Evolutionary conservation across 441 rosid genomes (phyloP).

Genomic region (Adansonia grandidieri): DNA sequence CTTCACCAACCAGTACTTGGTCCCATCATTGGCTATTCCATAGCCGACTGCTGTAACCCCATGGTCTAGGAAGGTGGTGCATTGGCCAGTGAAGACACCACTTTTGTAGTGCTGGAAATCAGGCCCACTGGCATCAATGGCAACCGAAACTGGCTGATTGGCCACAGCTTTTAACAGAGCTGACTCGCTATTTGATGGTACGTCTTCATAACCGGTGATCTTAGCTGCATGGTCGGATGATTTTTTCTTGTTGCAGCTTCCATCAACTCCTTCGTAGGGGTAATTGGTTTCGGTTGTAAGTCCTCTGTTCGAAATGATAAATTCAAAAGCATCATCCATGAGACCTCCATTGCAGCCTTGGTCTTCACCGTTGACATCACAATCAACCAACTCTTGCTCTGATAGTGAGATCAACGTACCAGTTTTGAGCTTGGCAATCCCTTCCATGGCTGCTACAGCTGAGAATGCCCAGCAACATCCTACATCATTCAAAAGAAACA

Average conservation of each 20-base stretch:
- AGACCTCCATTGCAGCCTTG: slow-evolving; percentile 37
- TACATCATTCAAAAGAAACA: slow-evolving; percentile 10
- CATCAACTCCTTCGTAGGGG: slow-evolving; percentile 29
- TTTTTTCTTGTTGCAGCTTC: slow-evolving; percentile 20
- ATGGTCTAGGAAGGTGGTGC: slow-evolving; percentile 24
- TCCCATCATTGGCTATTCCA: slow-evolving; percentile 14
- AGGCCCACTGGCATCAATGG: slow-evolving; percentile 21
- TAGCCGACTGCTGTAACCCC: slow-evolving; percentile 31
- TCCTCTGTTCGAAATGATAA: slow-evolving; percentile 35
- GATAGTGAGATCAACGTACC: slow-evolving; percentile 30
- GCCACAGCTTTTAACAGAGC: slow-evolving; percentile 23
- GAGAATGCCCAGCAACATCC: slow-evolving; percentile 32
- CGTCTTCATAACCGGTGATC: slow-evolving; percentile 33
- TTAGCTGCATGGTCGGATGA: slow-evolving; percentile 20
- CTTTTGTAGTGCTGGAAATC: slow-evolving; percentile 22
- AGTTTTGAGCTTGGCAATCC: slow-evolving; percentile 29
- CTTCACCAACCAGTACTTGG: slow-evolving; percentile 31
- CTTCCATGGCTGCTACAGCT: slow-evolving; percentile 41
- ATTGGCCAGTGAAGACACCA: slow-evolving; percentile 23
- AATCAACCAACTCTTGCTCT: slow-evolving; percentile 42
- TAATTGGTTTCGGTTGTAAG: slow-evolving; percentile 33
- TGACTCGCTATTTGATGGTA: slow-evolving; percentile 27
- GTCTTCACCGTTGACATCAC: slow-evolving; percentile 27
- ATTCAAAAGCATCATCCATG: slow-evolving; percentile 38
- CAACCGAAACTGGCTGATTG: slow-evolving; percentile 25